These are phyloP conservation scores for Termitomyces sp. DNA, from an alignment of 768 basidiomycete genomes.

Conservation along the genomic window DNA sequence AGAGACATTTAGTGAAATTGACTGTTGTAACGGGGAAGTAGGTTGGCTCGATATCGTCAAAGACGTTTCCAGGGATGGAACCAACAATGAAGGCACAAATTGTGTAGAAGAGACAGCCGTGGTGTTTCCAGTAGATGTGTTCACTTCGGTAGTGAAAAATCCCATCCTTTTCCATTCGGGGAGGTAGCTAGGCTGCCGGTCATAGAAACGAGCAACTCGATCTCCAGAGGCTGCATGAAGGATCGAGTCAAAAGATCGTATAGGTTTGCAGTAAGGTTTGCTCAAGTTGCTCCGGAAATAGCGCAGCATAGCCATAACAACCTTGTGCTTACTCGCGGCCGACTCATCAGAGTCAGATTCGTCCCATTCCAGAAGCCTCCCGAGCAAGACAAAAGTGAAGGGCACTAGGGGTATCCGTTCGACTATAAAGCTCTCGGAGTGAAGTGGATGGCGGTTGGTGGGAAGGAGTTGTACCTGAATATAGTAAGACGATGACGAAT, in stretches of 20 bases:
- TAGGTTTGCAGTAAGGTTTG: conserved; percentile 8
- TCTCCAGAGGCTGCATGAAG: conserved; percentile 4
- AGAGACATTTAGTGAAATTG: background rate
- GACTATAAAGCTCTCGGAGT: background rate
- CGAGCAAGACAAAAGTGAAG: conserved; percentile 7
- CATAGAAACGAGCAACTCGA: conserved; percentile 2
- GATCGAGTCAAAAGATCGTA: conserved; percentile 6
- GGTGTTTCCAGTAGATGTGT: background rate
- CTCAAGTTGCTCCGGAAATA: conserved; percentile 5
- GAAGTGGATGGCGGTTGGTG: background rate
- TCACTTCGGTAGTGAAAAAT: background rate
- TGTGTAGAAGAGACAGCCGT: background rate
- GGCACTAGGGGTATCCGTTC: conserved; percentile 8
- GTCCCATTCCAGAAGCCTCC: conserved; percentile 10
- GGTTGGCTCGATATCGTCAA: background rate
- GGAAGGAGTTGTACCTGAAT: background rate
- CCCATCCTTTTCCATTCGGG: conserved; percentile 9
- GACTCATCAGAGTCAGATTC: background rate
- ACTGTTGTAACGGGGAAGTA: background rate
- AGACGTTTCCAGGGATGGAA: background rate
- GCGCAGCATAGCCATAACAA: conserved; percentile 6
- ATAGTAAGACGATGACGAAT: background rate
- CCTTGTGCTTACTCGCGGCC: background rate
- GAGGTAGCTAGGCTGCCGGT: background rate
- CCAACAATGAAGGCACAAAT: background rate